phyloP scores from a whole-genome alignment of 192 early-diverging fungal species.

The Dimargaris verticillata region DNA sequence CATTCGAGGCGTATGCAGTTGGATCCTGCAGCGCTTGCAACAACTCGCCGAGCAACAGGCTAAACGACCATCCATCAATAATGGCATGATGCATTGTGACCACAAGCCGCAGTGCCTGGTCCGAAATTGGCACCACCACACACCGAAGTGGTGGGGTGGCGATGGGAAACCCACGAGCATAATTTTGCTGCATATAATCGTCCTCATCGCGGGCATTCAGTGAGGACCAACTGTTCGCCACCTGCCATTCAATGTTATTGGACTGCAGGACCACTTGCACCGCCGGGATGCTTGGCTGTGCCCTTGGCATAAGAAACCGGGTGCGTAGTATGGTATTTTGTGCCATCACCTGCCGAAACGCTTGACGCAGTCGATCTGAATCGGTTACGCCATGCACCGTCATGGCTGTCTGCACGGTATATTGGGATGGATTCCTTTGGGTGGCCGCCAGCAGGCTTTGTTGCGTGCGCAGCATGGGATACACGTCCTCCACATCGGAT shows the following conservation, averaged over 20 bases:
- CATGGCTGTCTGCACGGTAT: background rate
- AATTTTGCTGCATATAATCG: conserved; percentile 1
- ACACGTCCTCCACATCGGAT: background rate
- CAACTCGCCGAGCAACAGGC: background rate
- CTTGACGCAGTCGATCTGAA: background rate
- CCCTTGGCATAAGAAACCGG: background rate
- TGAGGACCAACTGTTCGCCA: background rate
- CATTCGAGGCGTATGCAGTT: background rate
- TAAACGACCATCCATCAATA: conserved; percentile 3
- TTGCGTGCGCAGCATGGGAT: conserved; percentile 3
- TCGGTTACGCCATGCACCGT: background rate
- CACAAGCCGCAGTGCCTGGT: background rate
- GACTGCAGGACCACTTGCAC: background rate
- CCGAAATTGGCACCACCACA: background rate
- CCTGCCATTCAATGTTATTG: background rate
- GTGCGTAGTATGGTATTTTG: background rate
- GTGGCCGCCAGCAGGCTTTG: background rate
- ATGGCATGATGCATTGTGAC: background rate
- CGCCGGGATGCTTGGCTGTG: background rate
- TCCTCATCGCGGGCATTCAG: background rate
- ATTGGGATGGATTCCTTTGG: background rate
- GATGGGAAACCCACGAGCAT: background rate
- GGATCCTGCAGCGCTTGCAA: background rate
- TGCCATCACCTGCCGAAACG: background rate
- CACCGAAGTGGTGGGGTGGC: background rate